Percentiles rank a stretch among this genome's conserved stretches.
Conservation (phyloP, 495 filamentous ascomycete genomes). For the Xylaria cubensis region DNA sequence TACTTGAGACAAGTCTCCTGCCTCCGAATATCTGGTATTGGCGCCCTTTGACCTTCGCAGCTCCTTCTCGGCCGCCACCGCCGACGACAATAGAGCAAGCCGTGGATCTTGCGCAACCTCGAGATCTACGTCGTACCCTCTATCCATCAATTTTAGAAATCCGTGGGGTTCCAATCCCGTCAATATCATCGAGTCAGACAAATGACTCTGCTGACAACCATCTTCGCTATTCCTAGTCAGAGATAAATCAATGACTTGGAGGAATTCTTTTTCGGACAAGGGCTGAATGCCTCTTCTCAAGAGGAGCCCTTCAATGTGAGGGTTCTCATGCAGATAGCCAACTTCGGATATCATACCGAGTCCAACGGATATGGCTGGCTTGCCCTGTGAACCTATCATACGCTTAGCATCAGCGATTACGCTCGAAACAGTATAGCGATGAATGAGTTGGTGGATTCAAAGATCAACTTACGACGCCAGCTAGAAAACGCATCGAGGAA, state of each 20-base stretch:
- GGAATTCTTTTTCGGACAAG: slow-evolving; percentile 45
- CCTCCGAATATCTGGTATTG: not conserved
- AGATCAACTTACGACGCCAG: slow-evolving; percentile 34
- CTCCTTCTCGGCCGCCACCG: not conserved
- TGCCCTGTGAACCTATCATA: slow-evolving; percentile 23
- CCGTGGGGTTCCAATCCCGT: not conserved
- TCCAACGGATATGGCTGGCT: slow-evolving; percentile 31
- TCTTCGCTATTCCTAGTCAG: not conserved
- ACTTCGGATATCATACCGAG: slow-evolving; percentile 38
- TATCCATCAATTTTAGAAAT: not conserved
- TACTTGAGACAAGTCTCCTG: not conserved
- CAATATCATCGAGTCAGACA: not conserved
- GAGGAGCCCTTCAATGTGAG: slow-evolving; percentile 37
- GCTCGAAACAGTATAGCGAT: not conserved
- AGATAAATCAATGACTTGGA: slow-evolving; percentile 43
- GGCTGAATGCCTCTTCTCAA: slow-evolving; percentile 40
- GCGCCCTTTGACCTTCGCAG: not conserved
- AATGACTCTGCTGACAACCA: not conserved
- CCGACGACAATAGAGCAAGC: not conserved
- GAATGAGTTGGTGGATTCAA: not conserved
- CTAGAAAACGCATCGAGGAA: slow-evolving; percentile 47
- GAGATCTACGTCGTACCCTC: not conserved
- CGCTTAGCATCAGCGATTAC: not conserved
- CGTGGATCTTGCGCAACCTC: not conserved
- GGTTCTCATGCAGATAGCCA: slow-evolving; percentile 41